Percentiles rank a stretch among this genome's conserved stretches.
These are phyloP conservation scores for Arachis hypogaea DNA, from an alignment of 306 rosid genomes.

Conservation along the genomic window DNA sequence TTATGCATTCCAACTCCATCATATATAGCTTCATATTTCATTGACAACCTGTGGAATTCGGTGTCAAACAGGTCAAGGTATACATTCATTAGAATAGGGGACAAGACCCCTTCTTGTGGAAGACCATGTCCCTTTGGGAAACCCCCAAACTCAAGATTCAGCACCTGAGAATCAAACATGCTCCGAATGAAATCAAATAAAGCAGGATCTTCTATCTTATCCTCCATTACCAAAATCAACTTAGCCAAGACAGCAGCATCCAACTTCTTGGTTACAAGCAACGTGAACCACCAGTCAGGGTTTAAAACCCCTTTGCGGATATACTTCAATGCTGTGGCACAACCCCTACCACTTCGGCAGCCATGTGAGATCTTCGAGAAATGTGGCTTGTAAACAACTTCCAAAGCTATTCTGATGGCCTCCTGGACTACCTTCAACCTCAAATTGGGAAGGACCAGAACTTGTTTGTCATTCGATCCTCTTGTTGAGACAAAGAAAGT, in stretches of 20 bases:
- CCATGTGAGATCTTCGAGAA: conserved; percentile 91
- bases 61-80: conserved; percentile 80
- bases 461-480: conserved; percentile 53
- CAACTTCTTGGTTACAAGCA: conserved; percentile 58
- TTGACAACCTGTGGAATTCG: conserved; percentile 76
- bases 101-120: conserved; percentile 89
- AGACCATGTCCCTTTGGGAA: conserved; percentile 90
- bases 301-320: conserved; percentile 60
- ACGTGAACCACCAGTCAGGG: conserved; percentile 89
- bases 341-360: conserved; percentile 87
- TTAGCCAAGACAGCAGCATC: conserved; percentile 61
- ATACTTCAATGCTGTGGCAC: conserved; percentile 65
- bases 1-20: conserved; percentile 31
- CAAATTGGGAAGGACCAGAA: conserved; percentile 74
- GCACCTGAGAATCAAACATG: conserved; percentile 72
- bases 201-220: conserved; percentile 69
- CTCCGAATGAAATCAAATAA: conserved; percentile 53
- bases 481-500: conserved; percentile 63
- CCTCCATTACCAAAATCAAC: conserved; percentile 67
- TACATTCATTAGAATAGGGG: conserved; percentile 84
- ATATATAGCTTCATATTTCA: conserved; percentile 79
- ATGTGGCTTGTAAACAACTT: conserved; percentile 76
- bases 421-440: conserved; percentile 78
- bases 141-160: conserved; percentile 90
- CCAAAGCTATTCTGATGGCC: conserved; percentile 77